Base-by-base conservation (phyloP, 1,139 yeast genomes). In the Candida mesenterica region DNA sequence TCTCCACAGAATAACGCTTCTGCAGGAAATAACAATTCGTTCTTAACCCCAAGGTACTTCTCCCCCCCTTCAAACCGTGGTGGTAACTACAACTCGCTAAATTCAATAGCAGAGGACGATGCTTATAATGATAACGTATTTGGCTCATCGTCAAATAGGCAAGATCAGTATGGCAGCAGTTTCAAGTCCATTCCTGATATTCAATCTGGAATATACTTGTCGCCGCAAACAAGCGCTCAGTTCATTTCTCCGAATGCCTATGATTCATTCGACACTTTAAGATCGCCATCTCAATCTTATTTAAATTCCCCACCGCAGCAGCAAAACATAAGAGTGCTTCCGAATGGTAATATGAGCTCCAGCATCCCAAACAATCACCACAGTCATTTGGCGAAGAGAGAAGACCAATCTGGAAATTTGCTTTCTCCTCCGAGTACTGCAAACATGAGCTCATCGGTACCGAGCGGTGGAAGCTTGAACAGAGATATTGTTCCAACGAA, bases 41-140 rank as follows among this genome's bases (percentile, higher is more conserved):
- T 62, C 34, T 47, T 66, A 32, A 65, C 61, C 34, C 62, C 72
- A 5, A 72, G 66, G 40, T 68, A 67, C 46, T 69, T 69, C 39
- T 66, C 73, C 1, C 75, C 75, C 3, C 61, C 68, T 4, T 55
- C 50, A 13, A 57, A 50, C 36, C 48, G 38, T 33, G 40, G 48
- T 9, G 45, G 45, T 33, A 53, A 59, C 38, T 63, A 53, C 36
- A 55, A 55, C 38, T 48, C 57, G 12, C 52, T 65, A 32, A 57
- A 61, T 32, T 50, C 67, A 3, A 64, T 65, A 28, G 65, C 67
- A 3, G 70, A 65, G 41, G 59, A 55, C 41, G 48, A 47, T 9
- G 35, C 46, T 4, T 44, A 46, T 31, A 42, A 36, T 24, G 44
- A 37, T 28, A 48, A 49, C 31, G 42, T 51, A 10, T 57, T 60